phyloP scores from a whole-genome alignment of 2,329 filamentous ascomycete species.

The Fusarium vanettenii region DNA sequence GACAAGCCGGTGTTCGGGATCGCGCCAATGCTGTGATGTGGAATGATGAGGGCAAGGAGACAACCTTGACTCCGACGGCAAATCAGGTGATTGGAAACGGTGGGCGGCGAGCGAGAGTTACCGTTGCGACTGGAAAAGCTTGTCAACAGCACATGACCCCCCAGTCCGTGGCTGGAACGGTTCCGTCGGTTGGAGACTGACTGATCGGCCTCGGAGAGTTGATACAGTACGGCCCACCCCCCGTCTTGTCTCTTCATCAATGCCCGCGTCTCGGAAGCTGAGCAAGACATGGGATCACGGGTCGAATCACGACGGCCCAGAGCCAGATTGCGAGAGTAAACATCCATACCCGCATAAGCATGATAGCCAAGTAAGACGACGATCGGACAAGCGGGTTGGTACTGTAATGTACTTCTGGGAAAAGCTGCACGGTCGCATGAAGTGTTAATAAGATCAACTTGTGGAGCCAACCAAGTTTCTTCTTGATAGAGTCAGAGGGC shows the following conservation, averaged over 20 bases:
- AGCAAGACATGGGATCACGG: conserved; percentile 28
- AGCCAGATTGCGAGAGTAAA: conserved; percentile 24
- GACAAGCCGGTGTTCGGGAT: conserved; percentile 13
- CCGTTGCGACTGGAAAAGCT: conserved; percentile 20
- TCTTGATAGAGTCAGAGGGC: conserved; percentile 32
- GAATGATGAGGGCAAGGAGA: conserved; percentile 11
- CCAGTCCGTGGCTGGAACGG: conserved; percentile 7
- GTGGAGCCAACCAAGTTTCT: conserved; percentile 35
- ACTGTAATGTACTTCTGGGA: conserved; percentile 12
- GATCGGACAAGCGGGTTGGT: conserved; percentile 7
- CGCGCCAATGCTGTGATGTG: conserved; percentile 11
- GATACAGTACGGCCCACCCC: conserved; percentile 18
- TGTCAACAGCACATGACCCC: conserved; percentile 35
- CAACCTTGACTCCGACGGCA: conserved; percentile 2
- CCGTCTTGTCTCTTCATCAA: conserved; percentile 1
- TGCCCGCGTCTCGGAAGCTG: conserved; percentile 6
- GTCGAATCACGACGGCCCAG: conserved; percentile 34
- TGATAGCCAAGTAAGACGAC: not conserved
- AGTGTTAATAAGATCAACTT: conserved; percentile 36
- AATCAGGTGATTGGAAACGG: conserved; percentile 38
- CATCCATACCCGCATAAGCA: not conserved
- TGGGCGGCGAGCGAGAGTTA: conserved; percentile 18
- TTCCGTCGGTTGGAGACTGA: conserved; percentile 6
- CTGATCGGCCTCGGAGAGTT: conserved; percentile 6
- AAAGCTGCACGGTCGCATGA: conserved; percentile 28